Evolutionary conservation across 257 asterid species (phyloP).

Genomic region (Petrea volubilis): DNA sequence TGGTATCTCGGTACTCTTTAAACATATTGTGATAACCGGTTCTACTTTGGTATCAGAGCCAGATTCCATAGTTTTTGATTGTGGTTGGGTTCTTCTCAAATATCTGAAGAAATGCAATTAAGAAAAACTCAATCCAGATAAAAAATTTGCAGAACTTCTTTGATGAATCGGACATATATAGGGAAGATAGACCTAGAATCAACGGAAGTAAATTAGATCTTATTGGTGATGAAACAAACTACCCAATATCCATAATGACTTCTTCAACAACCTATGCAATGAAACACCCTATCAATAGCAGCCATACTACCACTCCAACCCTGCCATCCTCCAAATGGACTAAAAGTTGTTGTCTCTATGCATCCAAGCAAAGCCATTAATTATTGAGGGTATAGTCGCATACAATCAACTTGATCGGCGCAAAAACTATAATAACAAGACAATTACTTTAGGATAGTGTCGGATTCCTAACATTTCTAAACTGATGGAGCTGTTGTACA

Average conservation of each 20-base stretch:
- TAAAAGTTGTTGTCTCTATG: no score
- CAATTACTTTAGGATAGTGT: no score
- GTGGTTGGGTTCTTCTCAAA: not conserved
- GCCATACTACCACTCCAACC: no score
- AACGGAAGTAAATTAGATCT: not conserved
- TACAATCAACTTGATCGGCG: no score
- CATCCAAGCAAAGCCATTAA: no score
- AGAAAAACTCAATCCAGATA: not conserved
- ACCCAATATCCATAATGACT: not conserved
- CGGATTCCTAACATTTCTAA: no score
- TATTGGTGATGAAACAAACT: not conserved
- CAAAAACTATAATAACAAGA: no score
- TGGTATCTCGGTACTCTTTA: constrained; percentile 10
- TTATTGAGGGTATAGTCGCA: no score
- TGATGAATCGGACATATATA: not conserved
- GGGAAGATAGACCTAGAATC: not conserved
- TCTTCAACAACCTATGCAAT: not conserved
- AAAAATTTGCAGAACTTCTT: not conserved
- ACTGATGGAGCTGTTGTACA: no score
- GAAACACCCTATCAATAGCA: not conserved
- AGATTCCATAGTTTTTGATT: not conserved
- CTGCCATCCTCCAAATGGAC: no score
- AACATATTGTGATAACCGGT: not conserved
- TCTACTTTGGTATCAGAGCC: not conserved
- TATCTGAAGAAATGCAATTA: not conserved